These are phyloP conservation scores for Pyronema omphalodes DNA, from an alignment of 495 filamentous ascomycete species.

Conservation along the genomic window DNA sequence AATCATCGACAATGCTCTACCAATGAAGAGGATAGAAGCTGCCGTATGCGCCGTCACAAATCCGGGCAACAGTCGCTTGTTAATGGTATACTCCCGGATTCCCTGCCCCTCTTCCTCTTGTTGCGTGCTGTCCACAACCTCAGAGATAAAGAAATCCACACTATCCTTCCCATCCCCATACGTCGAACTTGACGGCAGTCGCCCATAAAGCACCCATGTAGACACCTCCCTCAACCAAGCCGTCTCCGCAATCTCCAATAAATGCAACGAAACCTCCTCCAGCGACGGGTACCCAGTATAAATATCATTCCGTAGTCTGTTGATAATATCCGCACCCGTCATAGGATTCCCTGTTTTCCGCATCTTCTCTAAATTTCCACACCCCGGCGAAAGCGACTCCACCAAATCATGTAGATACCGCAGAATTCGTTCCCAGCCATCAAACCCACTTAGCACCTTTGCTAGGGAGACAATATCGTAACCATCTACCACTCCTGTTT, in stretches of 20 bases:
- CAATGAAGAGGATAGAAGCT: conserved; percentile 74
- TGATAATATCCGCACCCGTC: conserved; percentile 52
- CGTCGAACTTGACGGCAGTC: conserved; percentile 37
- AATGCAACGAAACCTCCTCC: conserved; percentile 47
- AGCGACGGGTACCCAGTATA: conserved; percentile 83
- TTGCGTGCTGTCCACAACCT: conserved; percentile 24
- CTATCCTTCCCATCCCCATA: conserved; percentile 33
- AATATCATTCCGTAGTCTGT: conserved; percentile 50
- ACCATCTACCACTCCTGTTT: conserved; percentile 50
- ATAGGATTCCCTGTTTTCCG: conserved; percentile 26
- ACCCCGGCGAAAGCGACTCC: conserved; percentile 38
- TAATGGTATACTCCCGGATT: conserved; percentile 34
- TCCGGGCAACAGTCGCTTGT: conserved; percentile 43
- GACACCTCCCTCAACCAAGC: conserved; percentile 82
- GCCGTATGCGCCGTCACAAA: conserved; percentile 63
- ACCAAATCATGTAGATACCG: conserved; percentile 69
- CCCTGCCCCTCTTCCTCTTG: conserved; percentile 27
- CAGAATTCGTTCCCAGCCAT: conserved; percentile 63
- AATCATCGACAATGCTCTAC: conserved; percentile 70
- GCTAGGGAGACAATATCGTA: conserved; percentile 87
- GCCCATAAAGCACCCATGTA: conserved; percentile 78
- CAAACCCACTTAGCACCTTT: conserved; percentile 62
- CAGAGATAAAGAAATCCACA: conserved; percentile 67
- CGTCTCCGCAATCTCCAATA: conserved; percentile 61
- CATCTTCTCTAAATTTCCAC: conserved; percentile 8